A percentile compares a stretch with the other conserved stretches of the same genome.
These are phyloP conservation scores for Auricularia heimuer DNA, from an alignment of 768 basidiomycete genomes.

Conservation along the genomic window DNA sequence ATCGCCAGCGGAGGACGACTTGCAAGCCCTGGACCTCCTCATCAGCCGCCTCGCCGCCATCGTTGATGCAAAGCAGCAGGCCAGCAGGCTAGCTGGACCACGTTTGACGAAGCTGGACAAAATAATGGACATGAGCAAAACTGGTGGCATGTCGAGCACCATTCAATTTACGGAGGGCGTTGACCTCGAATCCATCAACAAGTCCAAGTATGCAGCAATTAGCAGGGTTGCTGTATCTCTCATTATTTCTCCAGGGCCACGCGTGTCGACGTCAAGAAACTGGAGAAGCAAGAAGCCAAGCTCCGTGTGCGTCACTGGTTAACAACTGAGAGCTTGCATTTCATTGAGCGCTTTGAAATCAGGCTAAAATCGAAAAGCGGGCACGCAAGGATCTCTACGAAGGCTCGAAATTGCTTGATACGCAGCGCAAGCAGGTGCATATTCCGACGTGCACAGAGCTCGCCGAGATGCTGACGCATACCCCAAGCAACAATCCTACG, in stretches of 20 bases:
- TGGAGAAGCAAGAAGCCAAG: conserved; percentile 96
- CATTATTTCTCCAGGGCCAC: conserved; percentile 48
- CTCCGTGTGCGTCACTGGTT: conserved; percentile 46
- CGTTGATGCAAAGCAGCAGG: conserved; percentile 53
- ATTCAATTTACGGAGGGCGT: conserved; percentile 75
- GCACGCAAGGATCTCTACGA: conserved; percentile 84
- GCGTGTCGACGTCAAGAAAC: conserved; percentile 87
- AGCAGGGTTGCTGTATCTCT: background rate
- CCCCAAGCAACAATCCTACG: conserved; percentile 78
- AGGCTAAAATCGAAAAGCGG: conserved; percentile 98
- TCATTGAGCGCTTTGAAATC: background rate
- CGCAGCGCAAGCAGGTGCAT: conserved; percentile 66
- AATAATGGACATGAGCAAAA: conserved; percentile 81
- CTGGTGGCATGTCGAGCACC: conserved; percentile 64
- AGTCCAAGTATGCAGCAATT: conserved; percentile 70
- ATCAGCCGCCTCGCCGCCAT: conserved; percentile 54
- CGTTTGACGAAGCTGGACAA: conserved; percentile 58
- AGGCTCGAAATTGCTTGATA: conserved; percentile 89
- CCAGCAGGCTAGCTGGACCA: conserved; percentile 43
- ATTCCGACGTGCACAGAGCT: too few species aligned
- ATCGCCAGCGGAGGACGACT: conserved; percentile 44
- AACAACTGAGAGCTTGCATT: background rate
- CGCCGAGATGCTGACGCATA: too few species aligned
- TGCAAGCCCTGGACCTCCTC: conserved; percentile 45
- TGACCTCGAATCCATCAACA: conserved; percentile 85